phyloP scores from a whole-genome alignment of 2,329 filamentous ascomycete genomes.

The Lasiodiplodia citricola region DNA sequence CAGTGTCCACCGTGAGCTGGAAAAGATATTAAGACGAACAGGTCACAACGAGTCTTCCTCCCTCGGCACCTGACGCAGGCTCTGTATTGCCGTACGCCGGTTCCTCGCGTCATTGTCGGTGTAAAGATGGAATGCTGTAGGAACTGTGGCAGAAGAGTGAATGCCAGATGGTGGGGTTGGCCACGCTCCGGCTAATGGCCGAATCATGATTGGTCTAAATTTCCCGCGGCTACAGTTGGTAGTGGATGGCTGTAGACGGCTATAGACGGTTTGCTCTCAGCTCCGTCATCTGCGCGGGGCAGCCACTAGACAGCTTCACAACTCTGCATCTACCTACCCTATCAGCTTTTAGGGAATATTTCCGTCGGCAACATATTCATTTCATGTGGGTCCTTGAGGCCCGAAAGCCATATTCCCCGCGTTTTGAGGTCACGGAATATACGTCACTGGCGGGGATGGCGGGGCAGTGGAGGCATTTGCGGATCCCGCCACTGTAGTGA shows the following conservation, averaged over 20 bases:
- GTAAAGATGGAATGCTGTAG: neutral
- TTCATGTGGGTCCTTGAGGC: too few species aligned
- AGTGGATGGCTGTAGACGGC: constrained; percentile 4
- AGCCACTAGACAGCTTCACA: too few species aligned
- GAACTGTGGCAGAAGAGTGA: neutral
- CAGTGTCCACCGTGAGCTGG: neutral
- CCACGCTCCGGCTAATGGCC: neutral
- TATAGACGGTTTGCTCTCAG: neutral
- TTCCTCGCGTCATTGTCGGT: constrained; percentile 24
- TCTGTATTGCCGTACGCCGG: constrained; percentile 24
- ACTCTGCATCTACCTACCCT: too few species aligned
- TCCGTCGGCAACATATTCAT: too few species aligned
- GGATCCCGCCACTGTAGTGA: too few species aligned
- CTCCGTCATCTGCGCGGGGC: neutral
- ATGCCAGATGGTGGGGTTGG: neutral
- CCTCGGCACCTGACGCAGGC: constrained; percentile 25
- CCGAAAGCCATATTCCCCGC: too few species aligned
- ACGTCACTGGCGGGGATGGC: too few species aligned
- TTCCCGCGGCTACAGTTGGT: neutral
- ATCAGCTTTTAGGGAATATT: too few species aligned
- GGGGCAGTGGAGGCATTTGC: too few species aligned
- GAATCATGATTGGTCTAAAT: neutral
- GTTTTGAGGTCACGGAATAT: too few species aligned
- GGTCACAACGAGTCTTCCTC: constrained; percentile 26
- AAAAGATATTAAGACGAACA: neutral